Evolutionary conservation across 2,329 filamentous ascomycete species (phyloP).

Genomic region (Hymenoscyphus fraxineus): DNA sequence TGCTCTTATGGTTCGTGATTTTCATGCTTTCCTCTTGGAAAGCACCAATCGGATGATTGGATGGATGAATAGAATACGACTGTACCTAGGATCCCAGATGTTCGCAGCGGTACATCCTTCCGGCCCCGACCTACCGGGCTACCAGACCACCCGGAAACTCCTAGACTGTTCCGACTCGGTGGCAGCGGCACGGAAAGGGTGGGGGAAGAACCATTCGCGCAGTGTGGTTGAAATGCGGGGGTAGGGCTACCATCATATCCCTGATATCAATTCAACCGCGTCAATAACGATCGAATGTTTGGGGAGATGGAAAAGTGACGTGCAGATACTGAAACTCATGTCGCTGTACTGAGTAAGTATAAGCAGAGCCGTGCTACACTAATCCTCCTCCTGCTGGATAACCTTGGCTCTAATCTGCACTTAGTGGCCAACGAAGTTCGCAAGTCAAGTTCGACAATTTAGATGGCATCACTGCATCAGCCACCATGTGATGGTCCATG

Average conservation of each 20-base stretch:
- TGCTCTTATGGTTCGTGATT: neutral
- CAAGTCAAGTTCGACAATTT: neutral
- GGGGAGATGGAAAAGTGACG: constrained; percentile 1
- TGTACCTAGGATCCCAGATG: neutral
- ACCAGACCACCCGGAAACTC: constrained; percentile 6
- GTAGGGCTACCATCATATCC: neutral
- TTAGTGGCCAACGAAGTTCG: neutral
- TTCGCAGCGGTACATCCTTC: neutral
- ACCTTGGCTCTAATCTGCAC: neutral
- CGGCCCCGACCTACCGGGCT: constrained; percentile 2
- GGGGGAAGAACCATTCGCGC: neutral
- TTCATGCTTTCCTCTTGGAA: neutral
- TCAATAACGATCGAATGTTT: neutral
- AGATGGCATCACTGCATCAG: neutral
- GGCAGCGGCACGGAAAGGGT: neutral
- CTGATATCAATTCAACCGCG: neutral
- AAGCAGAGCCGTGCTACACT: neutral
- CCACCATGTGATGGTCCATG: neutral
- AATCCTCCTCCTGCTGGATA: constrained; percentile 4
- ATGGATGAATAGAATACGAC: neutral
- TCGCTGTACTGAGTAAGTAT: neutral
- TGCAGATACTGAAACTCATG: constrained; percentile 6
- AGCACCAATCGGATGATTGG: neutral
- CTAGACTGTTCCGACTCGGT: neutral
- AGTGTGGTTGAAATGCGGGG: neutral